phyloP scores from a whole-genome alignment of 148 eudicot genomes.

The Limonium bicolor region DNA sequence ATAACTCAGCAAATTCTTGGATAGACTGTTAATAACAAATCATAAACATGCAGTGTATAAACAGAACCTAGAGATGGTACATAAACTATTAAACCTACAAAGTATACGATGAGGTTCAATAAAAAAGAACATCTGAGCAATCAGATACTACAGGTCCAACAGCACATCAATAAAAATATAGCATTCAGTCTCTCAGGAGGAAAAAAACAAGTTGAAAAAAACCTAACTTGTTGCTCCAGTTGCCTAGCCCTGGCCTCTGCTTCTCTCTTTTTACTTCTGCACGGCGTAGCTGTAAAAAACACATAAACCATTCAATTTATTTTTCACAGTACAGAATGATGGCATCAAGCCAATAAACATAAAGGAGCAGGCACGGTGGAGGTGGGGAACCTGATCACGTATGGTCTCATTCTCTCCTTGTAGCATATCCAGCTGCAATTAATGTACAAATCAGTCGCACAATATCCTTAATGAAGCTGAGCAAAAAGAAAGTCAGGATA shows the following conservation, averaged over 20 bases:
- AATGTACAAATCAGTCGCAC: constrained; percentile 8
- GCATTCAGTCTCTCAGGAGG: too few species aligned
- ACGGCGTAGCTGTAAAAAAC: constrained; percentile 51
- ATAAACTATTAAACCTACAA: too few species aligned
- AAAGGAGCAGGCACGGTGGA: not conserved
- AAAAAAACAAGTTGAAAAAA: not conserved
- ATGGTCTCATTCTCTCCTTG: constrained; percentile 89
- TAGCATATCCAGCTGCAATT: constrained; percentile 91
- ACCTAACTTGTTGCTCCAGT: constrained; percentile 80
- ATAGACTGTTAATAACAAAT: too few species aligned
- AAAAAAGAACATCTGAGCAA: too few species aligned
- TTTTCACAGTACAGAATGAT: not conserved
- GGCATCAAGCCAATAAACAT: not conserved
- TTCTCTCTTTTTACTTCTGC: constrained; percentile 80
- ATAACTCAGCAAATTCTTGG: too few species aligned
- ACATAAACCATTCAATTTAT: constrained; percentile 4
- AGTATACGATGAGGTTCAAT: too few species aligned
- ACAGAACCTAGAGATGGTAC: too few species aligned
- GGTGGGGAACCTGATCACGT: constrained; percentile 48
- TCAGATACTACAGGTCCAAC: too few species aligned
- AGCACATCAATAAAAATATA: too few species aligned
- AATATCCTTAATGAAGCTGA: constrained; percentile 1
- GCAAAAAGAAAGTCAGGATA: not conserved
- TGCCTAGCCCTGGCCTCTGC: constrained; percentile 87
- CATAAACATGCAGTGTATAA: too few species aligned